phyloP scores from a whole-genome alignment of 805 yeast genomes.

The Candida koratica region DNA sequence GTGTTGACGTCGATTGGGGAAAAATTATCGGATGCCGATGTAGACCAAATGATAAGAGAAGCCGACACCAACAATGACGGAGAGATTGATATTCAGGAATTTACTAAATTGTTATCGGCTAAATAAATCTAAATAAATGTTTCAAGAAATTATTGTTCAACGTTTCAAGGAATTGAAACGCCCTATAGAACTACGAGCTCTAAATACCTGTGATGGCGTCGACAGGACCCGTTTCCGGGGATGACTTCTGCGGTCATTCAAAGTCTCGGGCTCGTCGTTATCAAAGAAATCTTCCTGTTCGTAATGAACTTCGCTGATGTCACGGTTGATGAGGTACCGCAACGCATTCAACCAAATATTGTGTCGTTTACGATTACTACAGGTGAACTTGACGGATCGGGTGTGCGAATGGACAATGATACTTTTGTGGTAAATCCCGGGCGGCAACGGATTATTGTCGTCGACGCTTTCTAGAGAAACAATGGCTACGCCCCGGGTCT shows the following conservation, averaged over 20 bases:
- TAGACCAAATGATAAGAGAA: conserved; percentile 94
- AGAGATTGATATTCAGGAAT: conserved; percentile 94
- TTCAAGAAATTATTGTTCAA: background rate
- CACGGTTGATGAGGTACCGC: conserved; percentile 66
- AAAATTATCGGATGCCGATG: conserved; percentile 93
- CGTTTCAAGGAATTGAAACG: conserved; percentile 19
- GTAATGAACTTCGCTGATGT: conserved; percentile 52
- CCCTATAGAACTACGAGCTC: conserved; percentile 16
- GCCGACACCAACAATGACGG: conserved; percentile 96
- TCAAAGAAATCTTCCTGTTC: conserved; percentile 25
- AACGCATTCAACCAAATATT: conserved; percentile 88
- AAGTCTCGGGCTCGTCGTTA: conserved; percentile 14
- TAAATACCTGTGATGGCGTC: conserved; percentile 15
- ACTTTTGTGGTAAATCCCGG: conserved; percentile 83
- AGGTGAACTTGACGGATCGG: conserved; percentile 65
- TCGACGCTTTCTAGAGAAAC: conserved; percentile 72
- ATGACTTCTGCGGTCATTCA: conserved; percentile 21
- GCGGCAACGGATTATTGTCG: conserved; percentile 83
- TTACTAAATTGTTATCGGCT: conserved; percentile 81
- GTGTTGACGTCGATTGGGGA: conserved; percentile 98
- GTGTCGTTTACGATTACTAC: conserved; percentile 83
- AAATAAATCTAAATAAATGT: conserved; percentile 39
- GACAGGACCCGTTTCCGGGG: conserved; percentile 20
- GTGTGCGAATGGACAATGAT: conserved; percentile 69
- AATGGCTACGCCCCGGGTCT: conserved; percentile 78